Evolutionary conservation across 2,329 filamentous ascomycete species (phyloP), one percentile per base, ranked within the genome.

Genomic region (Didymella exigua): DNA sequence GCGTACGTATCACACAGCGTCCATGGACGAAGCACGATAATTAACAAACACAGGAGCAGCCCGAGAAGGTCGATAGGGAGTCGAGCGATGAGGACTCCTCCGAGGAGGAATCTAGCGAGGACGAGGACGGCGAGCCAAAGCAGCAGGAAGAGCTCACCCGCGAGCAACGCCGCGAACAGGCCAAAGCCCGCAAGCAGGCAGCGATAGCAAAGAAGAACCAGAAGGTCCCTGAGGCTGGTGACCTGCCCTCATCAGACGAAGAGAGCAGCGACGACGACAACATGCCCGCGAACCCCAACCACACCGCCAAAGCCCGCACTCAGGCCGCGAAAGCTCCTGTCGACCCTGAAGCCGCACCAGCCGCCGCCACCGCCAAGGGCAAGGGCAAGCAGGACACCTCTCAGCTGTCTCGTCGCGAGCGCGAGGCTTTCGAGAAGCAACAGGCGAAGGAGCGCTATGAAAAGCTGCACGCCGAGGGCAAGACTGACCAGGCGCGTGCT

Each of bases 401-500:
- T 23, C 84, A 89, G 71, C 77, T 90, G 41, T 87, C 84, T 31
- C 81, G 88, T 44, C 82, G 86, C 26, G 88, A 90, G 79, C 79
- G 87, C 18, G 88, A 98, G 79, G 90, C 93, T 2, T 71, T 95
- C 29, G 89, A 96, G 78, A 93, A 93, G 1, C 88, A 89, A 60
- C 89, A 93, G 73, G 91, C 91, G 26, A 93, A 92, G 75, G 93
- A 96, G 81, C 84, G 87, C 64, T 97, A 96, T 72, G 85, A 91
- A 81, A 96, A 96, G 78, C 76, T 97, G 67, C 93, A 97, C 70
- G 90, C 92, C 53, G 89, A 92, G 71, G 93, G 93, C 69, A 98
- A 98, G 86, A 98, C 95, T 38, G 95, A 99, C 58, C 90, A 97
- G 82, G 93, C 93, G 42, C 89, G 91, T 74, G 88, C 90, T 5